Base-by-base conservation (phyloP, 192 early-diverging fungal species). In the Oehlia diaphana region DNA sequence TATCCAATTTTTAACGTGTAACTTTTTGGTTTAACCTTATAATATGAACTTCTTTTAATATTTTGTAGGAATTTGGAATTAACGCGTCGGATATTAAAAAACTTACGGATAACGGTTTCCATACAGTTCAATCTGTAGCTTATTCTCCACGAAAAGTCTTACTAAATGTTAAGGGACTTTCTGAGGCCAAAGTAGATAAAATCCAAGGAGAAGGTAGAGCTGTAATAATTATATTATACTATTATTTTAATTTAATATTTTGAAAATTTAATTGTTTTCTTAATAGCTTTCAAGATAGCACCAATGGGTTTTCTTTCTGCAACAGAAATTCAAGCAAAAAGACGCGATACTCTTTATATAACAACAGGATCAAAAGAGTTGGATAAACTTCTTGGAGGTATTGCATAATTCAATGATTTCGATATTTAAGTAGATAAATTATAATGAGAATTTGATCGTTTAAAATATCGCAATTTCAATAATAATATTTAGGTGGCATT, bases 221-320 rank as follows among this genome's bases (percentile, higher is more conserved):
- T 42, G 0, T 42, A 42, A 42, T 42, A 8, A 21, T 58, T 19
- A 58, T 58, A 12, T 4, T 42, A 47, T 26, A 42, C 47, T 31
- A 21, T 35, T 44, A n/a, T 14, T 39, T 7, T 39, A 39, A 39
- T 7, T n/a, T 81, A 26, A 35, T 31, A 21, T 4, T 72, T 42
- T 19, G 4, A 53, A 50, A 53, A 19, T 19, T 58, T 58, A 58
- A 58, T 58, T 14, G 4, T 14, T 83, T 89, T 31, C n/a, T 74
- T 21, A 16, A 53, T 61, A 95, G 97, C 97, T 6, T 87, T 93
- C 72, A 97, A 95, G 79, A 80, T 99, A 16, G 93, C 98, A 19
- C 96, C 96, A 5, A 94, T 98, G 91, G 95, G 96, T 9, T 99
- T 99, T 82, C 95, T 94, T 16, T 96, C 97, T 3, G 97, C 96